Base-by-base conservation (phyloP, 2,329 filamentous ascomycete genomes). In the Albophoma yamanashiensis region DNA sequence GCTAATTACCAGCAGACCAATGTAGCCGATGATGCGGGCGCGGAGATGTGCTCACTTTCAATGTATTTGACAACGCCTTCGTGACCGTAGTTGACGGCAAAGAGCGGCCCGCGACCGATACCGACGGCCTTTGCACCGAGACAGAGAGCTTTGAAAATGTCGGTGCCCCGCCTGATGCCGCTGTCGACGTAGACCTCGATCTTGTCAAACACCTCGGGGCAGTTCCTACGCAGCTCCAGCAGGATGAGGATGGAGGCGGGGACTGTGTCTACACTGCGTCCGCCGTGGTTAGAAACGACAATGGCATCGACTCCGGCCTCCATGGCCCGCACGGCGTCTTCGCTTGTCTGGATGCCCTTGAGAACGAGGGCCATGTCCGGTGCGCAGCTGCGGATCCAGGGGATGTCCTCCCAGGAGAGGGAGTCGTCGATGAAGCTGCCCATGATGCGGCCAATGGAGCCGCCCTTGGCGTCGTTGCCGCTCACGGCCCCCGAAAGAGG, bases 211-310 rank as follows among this genome's bases (percentile, higher is more conserved):
- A 89, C 76, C 59, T 82, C 76, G 0, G 86, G 85, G 50, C 81
- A 84, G 63, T 80, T 81, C 64, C 79, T 78, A 60, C 84, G 84
- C 62, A 89, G 75, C 71, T 89, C 86, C 1, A 89, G 71, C 4
- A 89, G 68, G 0, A 84, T 78, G 40, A 88, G 69, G 38, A 89
- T 76, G 0, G 82, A 78, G 0, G 86, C 75, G 2, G 81, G 78
- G 0, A 77, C 74, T 65, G 68, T 82, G 61, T 83, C 80, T 1
- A 79, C 67, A 58, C 73, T 78, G 45, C 88, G 72, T 0, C 88
- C 88, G 1, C 87, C 88, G 68, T 91, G 88, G 65, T 91, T 91
- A 17, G 80, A 83, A 1, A 91, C 76, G 1, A 91, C 79, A 56
- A 91, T 88, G 0, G 84, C 88, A 64, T 90, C 83, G 3, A 83